A percentile compares a stretch with the other conserved stretches of the same genome.
These are phyloP conservation scores for Phytophthora meadii DNA, from an alignment of 352 stramenopile species.

Conservation along the genomic window DNA sequence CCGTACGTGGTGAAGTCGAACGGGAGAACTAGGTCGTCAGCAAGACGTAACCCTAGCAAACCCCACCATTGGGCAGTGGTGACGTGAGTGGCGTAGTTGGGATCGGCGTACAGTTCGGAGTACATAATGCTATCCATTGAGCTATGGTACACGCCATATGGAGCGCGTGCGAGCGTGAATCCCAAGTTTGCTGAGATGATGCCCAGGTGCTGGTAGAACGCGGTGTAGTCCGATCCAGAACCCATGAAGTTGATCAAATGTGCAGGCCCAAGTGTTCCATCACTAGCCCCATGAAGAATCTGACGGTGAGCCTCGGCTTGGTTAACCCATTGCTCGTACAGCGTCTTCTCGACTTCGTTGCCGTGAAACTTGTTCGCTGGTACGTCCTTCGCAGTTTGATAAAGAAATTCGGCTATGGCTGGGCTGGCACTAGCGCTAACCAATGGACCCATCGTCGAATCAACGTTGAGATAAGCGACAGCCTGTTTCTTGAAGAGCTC, in stretches of 20 bases:
- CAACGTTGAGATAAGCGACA: conserved; percentile 89
- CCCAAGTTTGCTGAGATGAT: conserved; percentile 62
- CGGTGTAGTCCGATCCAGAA: conserved; percentile 72
- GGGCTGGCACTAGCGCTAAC: conserved; percentile 67
- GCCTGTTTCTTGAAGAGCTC: conserved; percentile 60
- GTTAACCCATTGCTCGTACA: conserved; percentile 49
- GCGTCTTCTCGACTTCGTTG: conserved; percentile 35
- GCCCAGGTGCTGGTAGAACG: conserved; percentile 84
- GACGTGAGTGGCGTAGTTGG: conserved; percentile 53
- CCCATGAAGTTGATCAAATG: conserved; percentile 61
- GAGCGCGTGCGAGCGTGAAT: conserved; percentile 20
- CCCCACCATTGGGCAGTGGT: conserved; percentile 58
- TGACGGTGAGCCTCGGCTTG: conserved; percentile 18
- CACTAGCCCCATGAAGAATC: conserved; percentile 12
- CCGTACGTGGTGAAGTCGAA: conserved; percentile 71
- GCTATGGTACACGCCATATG: conserved; percentile 82
- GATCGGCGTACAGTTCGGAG: conserved; percentile 64
- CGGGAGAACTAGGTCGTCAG: conserved; percentile 50
- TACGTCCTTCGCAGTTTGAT: conserved; percentile 64
- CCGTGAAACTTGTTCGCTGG: conserved; percentile 60
- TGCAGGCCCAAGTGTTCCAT: conserved; percentile 35
- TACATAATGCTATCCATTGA: conserved; percentile 86
- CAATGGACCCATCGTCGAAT: conserved; percentile 71
- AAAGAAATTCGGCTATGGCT: conserved; percentile 71
- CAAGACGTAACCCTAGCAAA: conserved; percentile 56